Evolutionary conservation across 1,284 basidiomycete species (phyloP).

Genomic region (Marasmius fiardii): DNA sequence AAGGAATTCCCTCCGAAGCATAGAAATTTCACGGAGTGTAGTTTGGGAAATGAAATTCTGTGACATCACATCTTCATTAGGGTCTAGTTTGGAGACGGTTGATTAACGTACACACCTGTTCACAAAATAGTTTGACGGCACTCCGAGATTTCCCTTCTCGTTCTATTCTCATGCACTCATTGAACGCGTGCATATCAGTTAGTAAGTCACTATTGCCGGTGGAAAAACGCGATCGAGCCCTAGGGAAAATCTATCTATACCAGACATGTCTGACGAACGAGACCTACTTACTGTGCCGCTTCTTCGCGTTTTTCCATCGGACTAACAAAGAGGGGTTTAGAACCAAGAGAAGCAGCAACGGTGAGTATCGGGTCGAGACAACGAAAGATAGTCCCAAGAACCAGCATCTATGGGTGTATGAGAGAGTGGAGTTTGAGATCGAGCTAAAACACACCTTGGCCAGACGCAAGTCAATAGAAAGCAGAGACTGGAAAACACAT

Average conservation of each 20-base stretch:
- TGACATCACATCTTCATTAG: background rate
- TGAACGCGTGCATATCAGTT: conserved; percentile 78
- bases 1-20: conserved; percentile 78
- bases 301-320: conserved; percentile 85
- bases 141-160: conserved; percentile 44
- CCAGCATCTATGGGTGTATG: conserved; percentile 63
- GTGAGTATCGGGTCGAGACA: conserved; percentile 80
- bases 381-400: conserved; percentile 77
- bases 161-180: conserved; percentile 58
- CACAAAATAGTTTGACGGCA: conserved; percentile 67
- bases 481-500: conserved; percentile 53
- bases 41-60: conserved; percentile 83
- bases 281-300: conserved; percentile 52
- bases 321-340: conserved; percentile 82
- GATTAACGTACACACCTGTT: conserved; percentile 50
- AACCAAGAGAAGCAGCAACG: conserved; percentile 80
- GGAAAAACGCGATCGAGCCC: conserved; percentile 68
- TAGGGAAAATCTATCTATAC: conserved; percentile 24
- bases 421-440: background rate
- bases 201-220: conserved; percentile 83
- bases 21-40: conserved; percentile 79
- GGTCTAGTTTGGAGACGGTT: background rate
- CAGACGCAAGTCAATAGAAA: conserved; percentile 88
- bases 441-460: conserved; percentile 58
- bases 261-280: background rate